These are phyloP conservation scores for Lyophyllum atratum DNA, from an alignment of 768 basidiomycete genomes.

Conservation along the genomic window DNA sequence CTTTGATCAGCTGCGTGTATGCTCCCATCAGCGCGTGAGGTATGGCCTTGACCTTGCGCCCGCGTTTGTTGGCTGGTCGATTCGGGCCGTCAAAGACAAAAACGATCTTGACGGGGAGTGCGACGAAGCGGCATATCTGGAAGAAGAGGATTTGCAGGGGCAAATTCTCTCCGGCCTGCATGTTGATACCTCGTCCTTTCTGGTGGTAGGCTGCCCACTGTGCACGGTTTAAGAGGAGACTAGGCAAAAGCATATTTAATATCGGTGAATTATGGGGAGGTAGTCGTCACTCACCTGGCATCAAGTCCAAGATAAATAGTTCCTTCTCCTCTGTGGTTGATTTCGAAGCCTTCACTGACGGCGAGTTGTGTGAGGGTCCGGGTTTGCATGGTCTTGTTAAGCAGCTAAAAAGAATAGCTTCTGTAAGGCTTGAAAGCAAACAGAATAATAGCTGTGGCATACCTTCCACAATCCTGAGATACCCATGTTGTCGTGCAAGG, in stretches of 20 bases:
- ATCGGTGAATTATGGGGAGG: no score
- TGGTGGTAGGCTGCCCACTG: constrained; percentile 3
- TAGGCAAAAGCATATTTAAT: not conserved
- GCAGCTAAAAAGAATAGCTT: not conserved
- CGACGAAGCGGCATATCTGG: not conserved
- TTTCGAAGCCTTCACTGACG: not conserved
- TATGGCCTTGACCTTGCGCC: not conserved
- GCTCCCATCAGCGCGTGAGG: not conserved
- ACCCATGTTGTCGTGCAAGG: not conserved
- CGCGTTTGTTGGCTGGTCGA: not conserved
- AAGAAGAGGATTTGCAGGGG: not conserved
- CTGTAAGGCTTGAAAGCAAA: not conserved
- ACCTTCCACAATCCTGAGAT: constrained; percentile 4
- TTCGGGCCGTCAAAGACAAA: not conserved
- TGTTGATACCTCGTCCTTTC: not conserved
- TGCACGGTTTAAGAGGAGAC: not conserved
- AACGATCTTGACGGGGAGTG: not conserved
- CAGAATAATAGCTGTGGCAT: not conserved
- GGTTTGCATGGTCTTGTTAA: not conserved
- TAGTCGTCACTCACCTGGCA: not conserved
- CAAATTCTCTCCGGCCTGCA: constrained; percentile 1
- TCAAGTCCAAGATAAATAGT: not conserved
- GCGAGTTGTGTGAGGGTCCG: not conserved
- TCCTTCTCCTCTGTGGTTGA: not conserved
- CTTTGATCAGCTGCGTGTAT: not conserved